Evolutionary conservation across 352 stramenopile species (phyloP), one percentile per base, ranked within the genome.

Genomic region (Aphanomyces invadans): DNA sequence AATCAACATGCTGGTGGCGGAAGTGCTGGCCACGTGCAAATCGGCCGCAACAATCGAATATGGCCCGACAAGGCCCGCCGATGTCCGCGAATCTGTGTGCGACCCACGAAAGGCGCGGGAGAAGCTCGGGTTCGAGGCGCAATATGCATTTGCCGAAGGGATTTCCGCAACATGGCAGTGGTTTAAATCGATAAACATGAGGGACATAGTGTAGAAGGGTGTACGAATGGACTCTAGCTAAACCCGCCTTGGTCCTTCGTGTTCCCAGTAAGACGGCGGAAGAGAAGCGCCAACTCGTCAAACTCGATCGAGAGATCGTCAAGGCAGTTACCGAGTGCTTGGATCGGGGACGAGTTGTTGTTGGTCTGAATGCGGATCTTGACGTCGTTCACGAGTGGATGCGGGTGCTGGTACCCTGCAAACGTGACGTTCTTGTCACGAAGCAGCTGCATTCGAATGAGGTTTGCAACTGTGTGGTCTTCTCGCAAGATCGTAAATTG

Each of bases 401-500:
- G 96, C 28, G 96, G 95, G 76, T 98, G 89, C 68, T 93, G 88
- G 76, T 99, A 99, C 52, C 95, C 96, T 46, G 89, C 93, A 76
- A 97, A 97, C 49, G 81, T 94, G 68, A 96, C 86, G 74, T 91
- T 90, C 66, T 79, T 75, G 74, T 94, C 83, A 49, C 86, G 83
- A 66, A 92, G 76, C 25, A 96, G 77, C 74, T 99, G 86, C 94
- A 98, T 98, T 62, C 96, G 92, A 65, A 99, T 87, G 65, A 99
- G 86, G 74, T 99, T 99, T 45, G 87, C 92, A 46, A 99, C 85
- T 0, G 96, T 99, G 78, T 99, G 96, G 80, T 99, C 96, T 77
- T 99, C 96, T 55, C 98, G 98, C 62, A 98, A 90, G 71, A 99
- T 93, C 54, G 89, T 97, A 73, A 99, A 99, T 53, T 95, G 98